phyloP scores from a whole-genome alignment of 148 eudicot species.

The Vaccinium corymbosum region DNA sequence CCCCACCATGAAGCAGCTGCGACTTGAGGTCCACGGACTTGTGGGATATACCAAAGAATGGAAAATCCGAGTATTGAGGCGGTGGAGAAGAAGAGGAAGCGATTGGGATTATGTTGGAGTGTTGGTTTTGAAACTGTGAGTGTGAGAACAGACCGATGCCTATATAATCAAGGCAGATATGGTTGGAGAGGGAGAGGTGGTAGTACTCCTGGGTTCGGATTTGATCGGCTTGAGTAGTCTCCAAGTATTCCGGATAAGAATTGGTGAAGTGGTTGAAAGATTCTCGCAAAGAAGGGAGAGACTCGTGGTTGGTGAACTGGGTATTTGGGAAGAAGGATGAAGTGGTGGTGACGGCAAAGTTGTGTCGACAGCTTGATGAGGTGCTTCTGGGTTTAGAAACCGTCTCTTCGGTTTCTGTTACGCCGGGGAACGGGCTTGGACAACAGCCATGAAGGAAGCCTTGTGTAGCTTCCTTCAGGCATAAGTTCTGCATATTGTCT shows the following conservation, averaged over 20 bases:
- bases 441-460: slow-evolving; percentile 57
- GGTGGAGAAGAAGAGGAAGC: slow-evolving; percentile 47
- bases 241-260: slow-evolving; percentile 63
- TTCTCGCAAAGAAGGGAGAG: slow-evolving; percentile 69
- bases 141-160: slow-evolving; percentile 84
- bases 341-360: slow-evolving; percentile 44
- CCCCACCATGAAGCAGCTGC: slow-evolving; percentile 48
- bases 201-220: slow-evolving; percentile 63
- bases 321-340: slow-evolving; percentile 68
- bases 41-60: slow-evolving; percentile 57
- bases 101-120: slow-evolving; percentile 22
- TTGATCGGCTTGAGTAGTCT: slow-evolving; percentile 50
- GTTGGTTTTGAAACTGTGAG: slow-evolving; percentile 60
- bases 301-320: slow-evolving; percentile 68
- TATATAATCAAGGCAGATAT: slow-evolving; percentile 79
- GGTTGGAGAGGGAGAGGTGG: slow-evolving; percentile 65
- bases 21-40: slow-evolving; percentile 62
- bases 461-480: slow-evolving; percentile 46
- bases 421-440: slow-evolving; percentile 36
- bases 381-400: slow-evolving; percentile 40
- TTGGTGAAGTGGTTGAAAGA: slow-evolving; percentile 53
- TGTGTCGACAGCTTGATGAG: slow-evolving; percentile 43
- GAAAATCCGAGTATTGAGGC: slow-evolving; percentile 41
- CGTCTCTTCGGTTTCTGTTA: slow-evolving; percentile 32
- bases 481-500: slow-evolving; percentile 51